Conservation (phyloP, 208 protist genomes). For the Strigomonas galati region DNA sequence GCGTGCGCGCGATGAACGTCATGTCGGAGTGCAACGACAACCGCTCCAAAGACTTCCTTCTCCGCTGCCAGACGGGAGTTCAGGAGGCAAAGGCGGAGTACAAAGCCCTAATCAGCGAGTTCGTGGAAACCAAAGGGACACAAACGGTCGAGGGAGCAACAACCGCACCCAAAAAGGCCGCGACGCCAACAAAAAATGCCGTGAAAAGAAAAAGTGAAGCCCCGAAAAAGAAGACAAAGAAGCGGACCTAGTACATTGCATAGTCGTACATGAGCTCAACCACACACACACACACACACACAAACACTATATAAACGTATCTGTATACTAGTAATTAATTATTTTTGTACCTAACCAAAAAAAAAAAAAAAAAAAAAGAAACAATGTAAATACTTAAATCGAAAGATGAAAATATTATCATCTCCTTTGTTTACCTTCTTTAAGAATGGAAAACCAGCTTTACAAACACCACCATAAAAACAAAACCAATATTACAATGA, state of each 20-base stretch:
- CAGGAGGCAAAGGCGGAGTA: conserved; percentile 32
- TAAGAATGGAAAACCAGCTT: too few relatives aligned
- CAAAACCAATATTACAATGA: too few relatives aligned
- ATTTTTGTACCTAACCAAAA: not conserved
- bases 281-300: too few relatives aligned
- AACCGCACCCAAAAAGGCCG: not conserved
- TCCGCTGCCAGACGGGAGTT: conserved; percentile 35
- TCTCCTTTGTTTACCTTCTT: not conserved
- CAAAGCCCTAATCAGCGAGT: conserved; percentile 25
- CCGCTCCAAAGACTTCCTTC: conserved; percentile 30
- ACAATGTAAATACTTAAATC: not conserved
- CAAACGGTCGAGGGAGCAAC: not conserved
- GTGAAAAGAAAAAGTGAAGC: not conserved
- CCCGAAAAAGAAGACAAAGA: not conserved
- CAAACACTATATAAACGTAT: too few relatives aligned
- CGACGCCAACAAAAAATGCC: not conserved
- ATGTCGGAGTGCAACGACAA: conserved; percentile 62
- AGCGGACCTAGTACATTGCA: not conserved
- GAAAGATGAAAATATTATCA: not conserved
- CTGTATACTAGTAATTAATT: too few relatives aligned
- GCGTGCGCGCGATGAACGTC: conserved; percentile 72
- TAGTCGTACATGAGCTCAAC: too few relatives aligned
- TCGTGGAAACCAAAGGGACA: conserved; percentile 16
- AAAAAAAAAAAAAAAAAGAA: not conserved
- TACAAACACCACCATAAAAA: too few relatives aligned